Evolutionary conservation across 2,329 filamentous ascomycete species (phyloP).

Genomic region (Lachnellula arida): DNA sequence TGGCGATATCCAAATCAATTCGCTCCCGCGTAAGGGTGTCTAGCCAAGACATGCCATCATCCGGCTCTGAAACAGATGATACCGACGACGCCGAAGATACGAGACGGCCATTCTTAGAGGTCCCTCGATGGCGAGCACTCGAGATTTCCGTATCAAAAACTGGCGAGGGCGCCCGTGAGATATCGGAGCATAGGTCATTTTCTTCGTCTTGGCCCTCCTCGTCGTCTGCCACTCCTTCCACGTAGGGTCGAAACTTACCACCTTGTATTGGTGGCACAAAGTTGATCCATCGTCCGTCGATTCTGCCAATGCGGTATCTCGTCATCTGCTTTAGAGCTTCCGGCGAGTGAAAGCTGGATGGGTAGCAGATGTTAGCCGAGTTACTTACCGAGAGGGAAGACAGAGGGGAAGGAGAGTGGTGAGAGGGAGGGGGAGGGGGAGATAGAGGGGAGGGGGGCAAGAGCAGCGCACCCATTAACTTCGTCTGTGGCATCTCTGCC

Average conservation of each 20-base stretch:
- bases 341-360: conserved; percentile 68
- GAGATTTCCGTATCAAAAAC: conserved; percentile 28
- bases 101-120: conserved; percentile 9
- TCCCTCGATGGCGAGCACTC: conserved; percentile 18
- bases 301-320: conserved; percentile 73
- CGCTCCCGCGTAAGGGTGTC: conserved; percentile 70
- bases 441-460: not conserved
- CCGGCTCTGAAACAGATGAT: conserved; percentile 53
- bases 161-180: conserved; percentile 30
- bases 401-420: not conserved
- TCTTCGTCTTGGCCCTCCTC: conserved; percentile 36
- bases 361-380: not conserved
- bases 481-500: conserved; percentile 93
- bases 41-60: conserved; percentile 58
- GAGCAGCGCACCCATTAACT: conserved; percentile 68
- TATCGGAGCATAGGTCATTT: conserved; percentile 23
- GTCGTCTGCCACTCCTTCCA: conserved; percentile 31
- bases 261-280: conserved; percentile 91
- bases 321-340: conserved; percentile 74
- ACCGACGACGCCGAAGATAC: conserved; percentile 45
- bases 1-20: conserved; percentile 69
- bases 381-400: not conserved
- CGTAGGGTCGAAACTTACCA: conserved; percentile 62
- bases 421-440: not conserved
- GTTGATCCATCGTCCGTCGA: conserved; percentile 80